phyloP scores from a whole-genome alignment of 768 basidiomycete genomes.

The Suillus decipiens region DNA sequence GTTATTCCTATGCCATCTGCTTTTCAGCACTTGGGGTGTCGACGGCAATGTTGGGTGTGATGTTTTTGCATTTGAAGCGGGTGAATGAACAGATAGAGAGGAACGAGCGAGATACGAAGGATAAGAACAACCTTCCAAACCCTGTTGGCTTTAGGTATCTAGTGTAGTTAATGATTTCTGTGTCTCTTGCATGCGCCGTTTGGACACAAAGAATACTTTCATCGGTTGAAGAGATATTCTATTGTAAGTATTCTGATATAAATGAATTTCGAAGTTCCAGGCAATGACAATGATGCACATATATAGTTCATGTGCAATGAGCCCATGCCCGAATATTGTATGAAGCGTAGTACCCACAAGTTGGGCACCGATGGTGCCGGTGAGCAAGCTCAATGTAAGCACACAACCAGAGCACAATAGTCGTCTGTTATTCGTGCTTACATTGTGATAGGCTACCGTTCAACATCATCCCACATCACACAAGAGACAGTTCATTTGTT shows the following conservation, averaged over 20 bases:
- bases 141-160: slow-evolving; percentile 8
- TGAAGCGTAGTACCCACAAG: too few relatives aligned
- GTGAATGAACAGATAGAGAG: slow-evolving; percentile 40
- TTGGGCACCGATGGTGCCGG: too few relatives aligned
- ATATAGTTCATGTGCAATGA: too few relatives aligned
- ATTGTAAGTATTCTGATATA: background rate
- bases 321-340: too few relatives aligned
- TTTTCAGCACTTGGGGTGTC: slow-evolving; percentile 52
- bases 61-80: slow-evolving; percentile 41
- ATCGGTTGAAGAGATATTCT: background rate
- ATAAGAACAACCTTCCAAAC: background rate
- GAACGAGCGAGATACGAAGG: slow-evolving; percentile 27
- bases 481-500: too few relatives aligned
- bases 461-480: too few relatives aligned
- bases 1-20: slow-evolving; percentile 68
- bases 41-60: slow-evolving; percentile 48
- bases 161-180: background rate
- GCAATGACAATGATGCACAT: too few relatives aligned
- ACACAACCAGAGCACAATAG: too few relatives aligned
- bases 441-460: too few relatives aligned
- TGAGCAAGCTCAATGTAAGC: too few relatives aligned
- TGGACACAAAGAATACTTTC: background rate
- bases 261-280: background rate
- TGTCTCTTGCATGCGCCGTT: background rate
- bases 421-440: too few relatives aligned